Base-by-base conservation (phyloP, 768 basidiomycete genomes). In the Boletus pseudo-olivaceus region DNA sequence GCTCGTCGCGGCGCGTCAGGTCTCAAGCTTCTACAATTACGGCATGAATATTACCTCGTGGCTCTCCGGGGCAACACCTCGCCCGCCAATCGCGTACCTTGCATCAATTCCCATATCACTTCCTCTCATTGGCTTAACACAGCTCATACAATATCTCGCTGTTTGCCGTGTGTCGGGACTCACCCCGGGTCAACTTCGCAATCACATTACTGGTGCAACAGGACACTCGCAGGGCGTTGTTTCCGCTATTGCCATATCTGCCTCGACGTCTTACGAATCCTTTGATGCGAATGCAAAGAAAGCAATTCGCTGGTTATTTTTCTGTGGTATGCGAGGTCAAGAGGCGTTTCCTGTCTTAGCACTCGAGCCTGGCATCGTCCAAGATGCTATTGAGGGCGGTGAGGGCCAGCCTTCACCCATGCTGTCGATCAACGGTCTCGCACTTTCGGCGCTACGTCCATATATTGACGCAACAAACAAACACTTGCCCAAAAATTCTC, bases 181-280 rank as follows among this genome's bases (percentile, higher is more conserved):
- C 40, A 84, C 83, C 8, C 93, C 93, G 1, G 90, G 85, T 9
- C 83, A 95, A 64, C 79, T 97, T 68, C 84, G 90, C 37, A 73
- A 78, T 43, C 81, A 81, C 43, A 79, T 98, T 51, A 77, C 82
- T 10, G 96, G 96, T 33, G 84, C 94, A 3, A 98, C 97, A 15
- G 97, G 97, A 32, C 97, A 99, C 74, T 98, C 95, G 2, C 96
- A 98, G 72, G 97, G 97, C 60, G 84, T 99, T 62, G 86, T 97
- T 45, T 92, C 95, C 12, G 97, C 97, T n/a, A 82, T 95, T 49
- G 86, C 82, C 37, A 84, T 98, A 64, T 81, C 95, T 7, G 84
- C 90, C 5, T 93, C 94, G 5, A 77, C 78, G 17, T 83, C 85
- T 26, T 84, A 85, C 56, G 85, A 87, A 44, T 84, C 87, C 4